Base-by-base conservation (phyloP, 2,329 filamentous ascomycete species). In the Paradendryphiella salina region DNA sequence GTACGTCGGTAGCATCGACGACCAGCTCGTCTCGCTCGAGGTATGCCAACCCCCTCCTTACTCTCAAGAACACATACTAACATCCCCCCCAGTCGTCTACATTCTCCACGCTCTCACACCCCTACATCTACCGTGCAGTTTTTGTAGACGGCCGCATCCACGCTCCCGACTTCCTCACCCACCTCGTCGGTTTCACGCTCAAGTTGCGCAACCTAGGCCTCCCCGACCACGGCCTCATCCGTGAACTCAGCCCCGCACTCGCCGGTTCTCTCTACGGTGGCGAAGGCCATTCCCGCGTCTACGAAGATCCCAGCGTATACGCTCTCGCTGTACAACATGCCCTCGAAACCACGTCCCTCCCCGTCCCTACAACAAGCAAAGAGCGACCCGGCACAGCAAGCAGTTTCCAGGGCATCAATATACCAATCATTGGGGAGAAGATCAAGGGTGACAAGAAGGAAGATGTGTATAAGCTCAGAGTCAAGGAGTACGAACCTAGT, bases 121-220 rank as follows among this genome's bases (percentile, higher is more conserved):
- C 94, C 0, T 92, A 96, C 71, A 93, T 97, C 51, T 96, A 91
- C 71, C 86, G 94, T 21, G 90, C 92, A n/a, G 91, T 96, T 13
- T 97, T 97, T 69, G 89, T 99, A 46, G 93, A 99, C 72, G 90
- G 92, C 20, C 86, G 92, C 52, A 82, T 96, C 28, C 93, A 97
- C 70, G 88, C 92, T 0, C 90, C 92, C 2, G 92, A 96, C 71
- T 99, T 99, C 67, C 86, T 99, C 42, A 90, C 90, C 2, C 90
- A 96, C 66, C 83, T 99, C 1, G 87, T 99, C 36, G 92, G 91
- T 38, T 96, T 99, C 70, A 88, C 89, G 0, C 83, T 97, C 58
- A 97, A 96, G 67, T 81, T 99, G 8, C 89, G 94, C 46, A 99
- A 99, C 68, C 82, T 96, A 1, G 94, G 94, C 28, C 82, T 97